A percentile compares a stretch with the other conserved stretches of the same genome.
Evolutionary conservation across 2,329 filamentous ascomycete species (phyloP).

Genomic region (Cytospora piceae): DNA sequence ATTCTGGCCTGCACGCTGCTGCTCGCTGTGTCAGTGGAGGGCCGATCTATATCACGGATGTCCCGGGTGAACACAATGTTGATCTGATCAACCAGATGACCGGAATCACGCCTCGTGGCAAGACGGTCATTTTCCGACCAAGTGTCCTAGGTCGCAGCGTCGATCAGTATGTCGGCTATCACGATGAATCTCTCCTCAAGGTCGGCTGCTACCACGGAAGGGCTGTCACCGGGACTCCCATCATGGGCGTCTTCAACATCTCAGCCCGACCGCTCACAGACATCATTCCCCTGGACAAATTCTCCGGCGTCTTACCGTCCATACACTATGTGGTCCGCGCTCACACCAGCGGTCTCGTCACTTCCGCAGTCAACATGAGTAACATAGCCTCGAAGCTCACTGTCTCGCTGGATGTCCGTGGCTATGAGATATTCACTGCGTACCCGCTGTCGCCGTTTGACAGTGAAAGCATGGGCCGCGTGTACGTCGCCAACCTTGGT

Average conservation of each 20-base stretch:
- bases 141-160: conserved; percentile 73
- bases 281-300: conserved; percentile 69
- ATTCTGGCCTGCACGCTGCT: conserved; percentile 84
- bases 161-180: conserved; percentile 75
- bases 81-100: conserved; percentile 80
- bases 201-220: conserved; percentile 77
- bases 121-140: conserved; percentile 81
- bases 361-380: conserved; percentile 51
- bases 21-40: conserved; percentile 88
- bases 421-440: conserved; percentile 82
- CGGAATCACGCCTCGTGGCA: conserved; percentile 69
- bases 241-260: conserved; percentile 86
- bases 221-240: conserved; percentile 69
- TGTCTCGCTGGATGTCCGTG: conserved; percentile 64
- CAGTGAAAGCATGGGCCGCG: conserved; percentile 42
- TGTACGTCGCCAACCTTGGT: conserved; percentile 72
- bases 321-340: conserved; percentile 72
- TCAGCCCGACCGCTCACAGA: conserved; percentile 65
- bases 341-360: conserved; percentile 69
- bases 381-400: conserved; percentile 57
- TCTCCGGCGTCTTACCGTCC: conserved; percentile 68
- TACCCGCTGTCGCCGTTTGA: conserved; percentile 67
- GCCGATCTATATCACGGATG: conserved; percentile 92
- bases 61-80: conserved; percentile 79
- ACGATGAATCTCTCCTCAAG: conserved; percentile 74